Base-by-base conservation (phyloP, 208 protist species). In the Trichomonas tenax region DNA sequence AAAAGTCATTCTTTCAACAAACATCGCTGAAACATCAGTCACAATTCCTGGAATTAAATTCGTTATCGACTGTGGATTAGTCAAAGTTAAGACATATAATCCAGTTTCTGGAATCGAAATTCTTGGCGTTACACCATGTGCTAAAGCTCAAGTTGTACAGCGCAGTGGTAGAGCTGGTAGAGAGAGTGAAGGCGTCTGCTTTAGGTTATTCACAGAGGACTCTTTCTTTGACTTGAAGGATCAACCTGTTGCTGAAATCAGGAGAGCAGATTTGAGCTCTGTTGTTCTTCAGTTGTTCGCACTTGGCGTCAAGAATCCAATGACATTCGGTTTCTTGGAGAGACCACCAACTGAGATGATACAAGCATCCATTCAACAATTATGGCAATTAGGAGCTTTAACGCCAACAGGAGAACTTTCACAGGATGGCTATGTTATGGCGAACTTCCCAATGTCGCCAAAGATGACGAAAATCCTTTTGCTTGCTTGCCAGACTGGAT, bases 251-350 rank as follows among this genome's bases (percentile, higher is more conserved):
- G 98, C 98, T 14, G 98, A 99, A 88, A 98, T 99, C n/a, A 96
- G 98, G 93, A 96, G 98, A 44, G 96, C 96, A 51, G 63, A 96
- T 96, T 90, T 99, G 23, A 96, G 96, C 0, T 23, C 96, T 9
- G 96, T 98, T 11, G 96, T 98, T 10, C 96, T 99, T 46, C 97
- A 98, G 63, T 96, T 99, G 8, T 98, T 98, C 82, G 96, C 97
- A 31, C 63, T 98, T 0, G 98, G 98, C 23, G 98, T 98, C 45
- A 96, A 97, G 46, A 98, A 99, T 96, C 86, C 98, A 15, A 3
- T 98, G 8, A 88, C 97, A 36, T 99, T 99, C 96, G 97, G 98
- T 17, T 98, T 98, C 89, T 58, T 98, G 6, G 97, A 98, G 41
- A 96, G 97, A 34, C 98, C 98, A 9, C 96, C 97, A 0, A 41